These are phyloP conservation scores for Colletotrichum camelliae DNA, from an alignment of 2,329 filamentous ascomycete species.

Conservation along the genomic window DNA sequence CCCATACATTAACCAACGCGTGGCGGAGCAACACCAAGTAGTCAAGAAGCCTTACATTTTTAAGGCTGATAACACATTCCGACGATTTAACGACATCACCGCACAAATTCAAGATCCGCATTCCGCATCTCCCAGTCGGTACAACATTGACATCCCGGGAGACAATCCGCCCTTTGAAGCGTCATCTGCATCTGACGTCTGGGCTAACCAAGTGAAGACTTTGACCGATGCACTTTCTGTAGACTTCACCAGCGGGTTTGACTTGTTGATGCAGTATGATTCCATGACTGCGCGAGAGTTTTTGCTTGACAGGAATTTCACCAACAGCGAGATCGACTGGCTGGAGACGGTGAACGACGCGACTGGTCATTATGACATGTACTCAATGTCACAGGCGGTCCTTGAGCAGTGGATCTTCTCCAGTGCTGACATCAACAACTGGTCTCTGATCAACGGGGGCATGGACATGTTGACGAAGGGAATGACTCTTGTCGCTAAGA, in stretches of 20 bases:
- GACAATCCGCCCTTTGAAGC: slow-evolving; percentile 21
- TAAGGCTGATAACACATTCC: slow-evolving; percentile 24
- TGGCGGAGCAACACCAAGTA: slow-evolving; percentile 17
- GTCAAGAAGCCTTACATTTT: slow-evolving; percentile 25
- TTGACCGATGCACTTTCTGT: slow-evolving; percentile 14
- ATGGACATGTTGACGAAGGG: slow-evolving; percentile 31
- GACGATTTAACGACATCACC: slow-evolving; percentile 22
- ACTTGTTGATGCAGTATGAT: slow-evolving; percentile 27
- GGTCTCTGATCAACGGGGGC: slow-evolving; percentile 37
- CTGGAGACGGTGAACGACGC: slow-evolving; percentile 29
- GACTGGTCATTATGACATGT: slow-evolving; percentile 28
- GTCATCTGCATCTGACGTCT: slow-evolving; percentile 7
- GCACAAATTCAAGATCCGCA: slow-evolving; percentile 1
- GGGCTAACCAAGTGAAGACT: slow-evolving; percentile 5
- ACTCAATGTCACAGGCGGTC: slow-evolving; percentile 26
- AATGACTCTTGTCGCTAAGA: slow-evolving; percentile 29
- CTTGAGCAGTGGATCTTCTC: slow-evolving; percentile 30
- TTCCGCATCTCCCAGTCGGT: slow-evolving; percentile 10
- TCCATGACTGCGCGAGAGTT: slow-evolving; percentile 23
- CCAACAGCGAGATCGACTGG: slow-evolving; percentile 34
- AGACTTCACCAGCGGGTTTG: slow-evolving; percentile 23
- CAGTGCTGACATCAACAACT: slow-evolving; percentile 23
- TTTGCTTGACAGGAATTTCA: slow-evolving; percentile 29
- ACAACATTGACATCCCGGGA: slow-evolving; percentile 18
- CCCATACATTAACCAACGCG: slow-evolving; percentile 25